These are phyloP conservation scores for Solanum chilense DNA, from an alignment of 257 asterid species.

Conservation along the genomic window DNA sequence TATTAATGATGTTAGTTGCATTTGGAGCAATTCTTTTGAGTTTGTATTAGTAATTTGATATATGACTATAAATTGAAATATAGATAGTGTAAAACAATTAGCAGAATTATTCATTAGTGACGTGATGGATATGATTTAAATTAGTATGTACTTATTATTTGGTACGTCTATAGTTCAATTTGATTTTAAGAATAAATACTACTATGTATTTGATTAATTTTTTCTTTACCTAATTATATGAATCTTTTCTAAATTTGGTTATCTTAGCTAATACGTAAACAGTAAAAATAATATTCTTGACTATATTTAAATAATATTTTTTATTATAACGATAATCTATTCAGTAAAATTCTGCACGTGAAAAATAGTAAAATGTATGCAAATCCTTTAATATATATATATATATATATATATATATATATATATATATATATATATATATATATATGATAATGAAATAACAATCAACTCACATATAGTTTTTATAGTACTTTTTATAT, in stretches of 20 bases:
- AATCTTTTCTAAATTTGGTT: not conserved
- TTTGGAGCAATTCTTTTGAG: slow-evolving; percentile 11
- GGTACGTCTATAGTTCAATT: not conserved
- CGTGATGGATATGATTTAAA: not conserved
- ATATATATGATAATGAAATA: too few species aligned
- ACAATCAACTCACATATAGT: not conserved
- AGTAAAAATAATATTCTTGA: too few species aligned
- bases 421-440: too few species aligned
- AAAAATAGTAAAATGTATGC: too few species aligned
- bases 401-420: too few species aligned
- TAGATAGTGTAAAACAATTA: not conserved
- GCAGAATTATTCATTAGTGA: not conserved
- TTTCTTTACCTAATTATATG: not conserved
- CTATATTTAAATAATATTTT: too few species aligned
- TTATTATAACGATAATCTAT: too few species aligned
- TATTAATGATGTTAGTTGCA: not conserved
- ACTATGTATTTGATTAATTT: not conserved
- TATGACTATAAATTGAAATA: not conserved
- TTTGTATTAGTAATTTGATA: not conserved
- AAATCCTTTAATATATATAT: too few species aligned
- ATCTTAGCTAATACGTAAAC: not conserved
- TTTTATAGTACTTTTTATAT: not conserved
- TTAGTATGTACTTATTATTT: not conserved
- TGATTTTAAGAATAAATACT: not conserved
- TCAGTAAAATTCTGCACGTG: rapidly evolving